Evolutionary conservation across 148 eudicot species (phyloP).

Genomic region (Arbutus unedo): DNA sequence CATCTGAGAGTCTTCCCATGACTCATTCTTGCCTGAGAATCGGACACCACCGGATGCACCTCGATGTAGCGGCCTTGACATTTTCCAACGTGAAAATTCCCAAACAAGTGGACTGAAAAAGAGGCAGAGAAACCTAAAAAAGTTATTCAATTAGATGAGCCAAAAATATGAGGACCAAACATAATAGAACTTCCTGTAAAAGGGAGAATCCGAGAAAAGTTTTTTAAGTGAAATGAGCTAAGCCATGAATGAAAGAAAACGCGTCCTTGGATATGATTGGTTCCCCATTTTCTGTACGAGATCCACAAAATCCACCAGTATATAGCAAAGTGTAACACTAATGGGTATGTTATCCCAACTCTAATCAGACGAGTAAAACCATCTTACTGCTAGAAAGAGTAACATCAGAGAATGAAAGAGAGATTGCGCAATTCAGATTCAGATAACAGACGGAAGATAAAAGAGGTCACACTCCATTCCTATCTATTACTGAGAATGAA

Average conservation of each 20-base stretch:
- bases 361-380: neutral
- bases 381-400: neutral
- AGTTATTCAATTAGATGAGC: conserved; percentile 2
- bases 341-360: conserved; percentile 2
- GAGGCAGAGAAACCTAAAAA: conserved; percentile 11
- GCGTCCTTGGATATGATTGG: neutral
- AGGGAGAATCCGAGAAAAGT: neutral
- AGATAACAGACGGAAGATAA: neutral
- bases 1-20: conserved; percentile 76
- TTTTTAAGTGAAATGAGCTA: neutral
- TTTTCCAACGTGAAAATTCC: conserved; percentile 32
- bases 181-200: neutral
- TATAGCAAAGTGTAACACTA: neutral
- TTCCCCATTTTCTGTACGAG: conserved; percentile 7
- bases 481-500: neutral
- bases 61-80: conserved; percentile 92
- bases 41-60: conserved; percentile 68
- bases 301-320: conserved; percentile 7
- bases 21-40: conserved; percentile 52
- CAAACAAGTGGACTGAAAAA: conserved; percentile 22
- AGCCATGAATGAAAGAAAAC: neutral
- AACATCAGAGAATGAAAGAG: neutral
- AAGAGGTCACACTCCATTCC: neutral
- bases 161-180: neutral
- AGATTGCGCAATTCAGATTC: conserved; percentile 2